These are phyloP conservation scores for Solanum hybrid DNA, from an alignment of 305 asterid genomes.

Conservation along the genomic window DNA sequence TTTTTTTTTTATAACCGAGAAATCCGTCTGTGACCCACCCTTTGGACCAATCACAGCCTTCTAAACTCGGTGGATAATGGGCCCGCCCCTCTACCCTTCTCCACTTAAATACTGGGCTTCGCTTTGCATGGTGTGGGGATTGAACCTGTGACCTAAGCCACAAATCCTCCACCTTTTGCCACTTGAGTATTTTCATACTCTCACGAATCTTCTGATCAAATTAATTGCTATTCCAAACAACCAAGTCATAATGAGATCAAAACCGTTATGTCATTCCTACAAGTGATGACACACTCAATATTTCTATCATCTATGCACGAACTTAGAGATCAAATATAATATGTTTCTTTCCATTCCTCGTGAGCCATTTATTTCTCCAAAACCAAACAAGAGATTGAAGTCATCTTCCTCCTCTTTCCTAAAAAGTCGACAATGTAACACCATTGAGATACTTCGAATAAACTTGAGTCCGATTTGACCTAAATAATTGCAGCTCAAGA, in stretches of 20 bases:
- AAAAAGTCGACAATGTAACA: background rate
- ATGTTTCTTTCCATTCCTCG: background rate
- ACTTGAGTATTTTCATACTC: background rate
- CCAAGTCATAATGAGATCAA: background rate
- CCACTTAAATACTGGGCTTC: no score
- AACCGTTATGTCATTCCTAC: background rate
- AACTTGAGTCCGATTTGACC: background rate
- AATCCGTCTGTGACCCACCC: no score
- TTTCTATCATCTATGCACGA: background rate
- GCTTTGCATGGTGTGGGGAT: no score
- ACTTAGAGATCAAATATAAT: background rate
- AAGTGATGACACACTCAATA: background rate
- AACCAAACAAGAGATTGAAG: background rate
- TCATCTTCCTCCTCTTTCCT: background rate
- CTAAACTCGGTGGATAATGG: no score
- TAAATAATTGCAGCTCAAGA: background rate
- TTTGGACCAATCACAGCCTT: no score
- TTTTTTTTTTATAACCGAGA: no score
- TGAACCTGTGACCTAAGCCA: no score
- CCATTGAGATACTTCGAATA: background rate
- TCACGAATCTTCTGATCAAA: background rate
- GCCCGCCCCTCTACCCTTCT: no score
- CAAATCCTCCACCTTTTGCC: no score
- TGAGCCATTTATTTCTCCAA: background rate
- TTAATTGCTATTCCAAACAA: background rate